These are phyloP conservation scores for Annulohypoxylon nitens DNA, from an alignment of 495 filamentous ascomycete species.

Conservation along the genomic window DNA sequence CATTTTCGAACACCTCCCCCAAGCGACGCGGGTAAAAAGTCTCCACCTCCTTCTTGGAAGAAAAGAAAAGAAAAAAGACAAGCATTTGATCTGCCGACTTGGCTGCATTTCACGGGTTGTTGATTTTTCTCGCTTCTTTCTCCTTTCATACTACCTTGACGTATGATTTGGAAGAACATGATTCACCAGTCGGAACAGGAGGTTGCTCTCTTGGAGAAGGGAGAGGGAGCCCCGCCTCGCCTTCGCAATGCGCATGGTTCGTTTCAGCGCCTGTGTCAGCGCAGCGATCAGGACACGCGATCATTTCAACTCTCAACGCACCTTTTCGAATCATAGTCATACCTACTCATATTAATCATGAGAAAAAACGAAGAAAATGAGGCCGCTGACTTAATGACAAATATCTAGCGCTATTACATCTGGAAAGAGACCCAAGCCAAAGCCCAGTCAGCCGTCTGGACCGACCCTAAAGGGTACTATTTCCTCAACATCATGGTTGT, in stretches of 20 bases:
- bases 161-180: slow-evolving; percentile 16
- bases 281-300: slow-evolving; percentile 29
- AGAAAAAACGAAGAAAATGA: neutral
- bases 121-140: neutral
- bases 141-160: slow-evolving; percentile 12
- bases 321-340: neutral
- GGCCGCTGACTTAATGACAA: slow-evolving; percentile 26
- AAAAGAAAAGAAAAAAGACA: slow-evolving; percentile 11
- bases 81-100: slow-evolving; percentile 41
- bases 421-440: slow-evolving; percentile 72
- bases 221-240: slow-evolving; percentile 15
- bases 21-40: slow-evolving; percentile 16
- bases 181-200: slow-evolving; percentile 32
- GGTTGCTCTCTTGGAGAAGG: slow-evolving; percentile 13
- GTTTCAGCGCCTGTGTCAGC: slow-evolving; percentile 41
- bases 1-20: neutral
- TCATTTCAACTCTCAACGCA: slow-evolving; percentile 11
- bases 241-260: slow-evolving; percentile 25
- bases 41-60: slow-evolving; percentile 3
- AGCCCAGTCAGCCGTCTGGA: slow-evolving; percentile 70
- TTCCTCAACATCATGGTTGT: slow-evolving; percentile 79
- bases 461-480: slow-evolving; percentile 72
- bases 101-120: slow-evolving; percentile 19
- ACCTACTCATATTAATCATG: no score
- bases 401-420: slow-evolving; percentile 68